Conservation (phyloP, 2,329 filamentous ascomycete genomes). For the Ophiosphaerella korrae region DNA sequence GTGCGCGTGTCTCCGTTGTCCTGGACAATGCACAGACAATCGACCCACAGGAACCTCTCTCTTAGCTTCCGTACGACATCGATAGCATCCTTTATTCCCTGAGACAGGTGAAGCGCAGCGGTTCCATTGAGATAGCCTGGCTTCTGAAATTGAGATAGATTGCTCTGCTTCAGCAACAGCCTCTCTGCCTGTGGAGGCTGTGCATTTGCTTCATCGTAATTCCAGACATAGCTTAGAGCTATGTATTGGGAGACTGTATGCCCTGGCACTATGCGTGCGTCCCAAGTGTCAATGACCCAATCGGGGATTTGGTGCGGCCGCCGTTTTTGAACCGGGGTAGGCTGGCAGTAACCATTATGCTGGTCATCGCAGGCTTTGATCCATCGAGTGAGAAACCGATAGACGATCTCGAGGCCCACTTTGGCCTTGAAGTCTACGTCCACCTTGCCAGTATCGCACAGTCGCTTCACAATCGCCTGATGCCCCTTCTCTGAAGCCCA, state of each 20-base stretch:
- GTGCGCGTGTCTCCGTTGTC: slow-evolving; percentile 1
- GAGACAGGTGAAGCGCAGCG: neutral
- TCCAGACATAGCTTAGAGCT: slow-evolving; percentile 16
- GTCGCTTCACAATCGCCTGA: slow-evolving; percentile 2
- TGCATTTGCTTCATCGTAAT: slow-evolving; percentile 2
- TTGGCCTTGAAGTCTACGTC: neutral
- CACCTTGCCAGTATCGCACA: slow-evolving; percentile 2
- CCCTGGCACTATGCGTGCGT: slow-evolving; percentile 10
- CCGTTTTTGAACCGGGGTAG: neutral
- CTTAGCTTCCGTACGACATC: slow-evolving; percentile 6
- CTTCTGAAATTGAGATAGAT: slow-evolving; percentile 7
- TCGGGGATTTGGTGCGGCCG: slow-evolving; percentile 1
- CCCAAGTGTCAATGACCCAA: slow-evolving; percentile 6
- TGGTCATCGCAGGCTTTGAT: slow-evolving; percentile 5
- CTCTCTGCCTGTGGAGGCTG: neutral
- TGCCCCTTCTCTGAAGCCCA: slow-evolving; percentile 3
- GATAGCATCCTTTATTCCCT: slow-evolving; percentile 6
- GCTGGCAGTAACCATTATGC: slow-evolving; percentile 1
- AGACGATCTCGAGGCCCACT: slow-evolving; percentile 1
- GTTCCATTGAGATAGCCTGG: neutral
- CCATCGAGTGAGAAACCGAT: slow-evolving; percentile 5
- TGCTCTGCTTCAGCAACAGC: slow-evolving; percentile 4
- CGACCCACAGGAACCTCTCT: slow-evolving; percentile 9
- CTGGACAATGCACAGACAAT: slow-evolving; percentile 14
- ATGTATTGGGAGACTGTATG: slow-evolving; percentile 4